phyloP scores from a whole-genome alignment of 352 stramenopile species.

The Phytophthora vignae region DNA sequence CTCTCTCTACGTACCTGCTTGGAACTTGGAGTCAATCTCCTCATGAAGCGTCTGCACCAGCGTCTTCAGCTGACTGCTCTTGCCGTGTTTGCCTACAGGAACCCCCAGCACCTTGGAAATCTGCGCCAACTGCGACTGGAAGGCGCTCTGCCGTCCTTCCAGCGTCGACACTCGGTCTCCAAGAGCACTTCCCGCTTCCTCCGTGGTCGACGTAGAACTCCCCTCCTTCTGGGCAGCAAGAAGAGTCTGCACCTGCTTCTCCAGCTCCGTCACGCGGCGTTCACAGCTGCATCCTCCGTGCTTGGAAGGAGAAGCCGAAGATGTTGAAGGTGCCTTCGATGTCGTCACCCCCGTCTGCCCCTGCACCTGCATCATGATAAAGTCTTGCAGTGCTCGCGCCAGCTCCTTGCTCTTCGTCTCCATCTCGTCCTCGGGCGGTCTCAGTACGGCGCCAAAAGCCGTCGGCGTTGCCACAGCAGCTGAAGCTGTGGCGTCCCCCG shows the following conservation, averaged over 20 bases:
- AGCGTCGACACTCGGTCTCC: conserved; percentile 78
- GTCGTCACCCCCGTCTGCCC: conserved; percentile 18
- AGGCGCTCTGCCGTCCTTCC: conserved; percentile 78
- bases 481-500: conserved; percentile 12
- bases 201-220: not conserved
- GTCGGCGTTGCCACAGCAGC: not conserved
- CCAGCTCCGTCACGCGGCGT: conserved; percentile 62
- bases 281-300: conserved; percentile 48
- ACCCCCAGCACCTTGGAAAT: conserved; percentile 77
- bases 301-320: too few species aligned
- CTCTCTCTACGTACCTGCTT: conserved; percentile 33
- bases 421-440: conserved; percentile 21
- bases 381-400: conserved; percentile 60
- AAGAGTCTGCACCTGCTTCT: conserved; percentile 59
- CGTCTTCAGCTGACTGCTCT: conserved; percentile 73
- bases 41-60: conserved; percentile 77
- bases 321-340: not conserved
- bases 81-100: conserved; percentile 66
- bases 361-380: conserved; percentile 61
- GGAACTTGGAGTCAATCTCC: conserved; percentile 73
- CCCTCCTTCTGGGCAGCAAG: conserved; percentile 20
- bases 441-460: conserved; percentile 7
- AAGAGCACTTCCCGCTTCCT: conserved; percentile 39
- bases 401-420: conserved; percentile 60
- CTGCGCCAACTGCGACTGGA: conserved; percentile 84